Conservation (phyloP, 2,329 filamentous ascomycete species). For the Scedosporium aurantiacum region DNA sequence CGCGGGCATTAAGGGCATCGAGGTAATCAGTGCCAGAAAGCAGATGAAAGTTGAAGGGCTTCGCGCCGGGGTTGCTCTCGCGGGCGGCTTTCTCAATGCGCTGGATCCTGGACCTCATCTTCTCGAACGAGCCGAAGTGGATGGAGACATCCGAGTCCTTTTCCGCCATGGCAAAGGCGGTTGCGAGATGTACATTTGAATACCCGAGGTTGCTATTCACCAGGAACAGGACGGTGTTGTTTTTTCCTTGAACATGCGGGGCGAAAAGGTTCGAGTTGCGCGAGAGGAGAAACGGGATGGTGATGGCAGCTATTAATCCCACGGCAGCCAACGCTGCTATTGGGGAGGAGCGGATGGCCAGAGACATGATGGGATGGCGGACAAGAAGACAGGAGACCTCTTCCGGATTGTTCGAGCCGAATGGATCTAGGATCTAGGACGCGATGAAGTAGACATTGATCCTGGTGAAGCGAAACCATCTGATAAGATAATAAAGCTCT, state of each 20-base stretch:
- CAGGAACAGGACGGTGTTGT: slow-evolving; percentile 23
- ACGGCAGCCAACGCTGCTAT: no score
- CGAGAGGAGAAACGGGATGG: background rate
- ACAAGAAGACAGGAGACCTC: no score
- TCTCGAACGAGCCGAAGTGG: slow-evolving; percentile 23
- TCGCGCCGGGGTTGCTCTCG: slow-evolving; percentile 9
- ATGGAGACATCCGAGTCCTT: slow-evolving; percentile 20
- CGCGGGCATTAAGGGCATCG: slow-evolving; percentile 7
- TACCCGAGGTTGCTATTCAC: slow-evolving; percentile 21
- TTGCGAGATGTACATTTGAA: slow-evolving; percentile 25
- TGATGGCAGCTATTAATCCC: background rate
- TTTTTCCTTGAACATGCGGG: slow-evolving; percentile 10
- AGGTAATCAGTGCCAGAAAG: slow-evolving; percentile 14
- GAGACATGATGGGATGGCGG: no score
- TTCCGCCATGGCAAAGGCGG: slow-evolving; percentile 21
- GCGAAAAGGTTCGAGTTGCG: background rate
- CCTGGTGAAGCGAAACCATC: no score
- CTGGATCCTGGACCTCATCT: background rate
- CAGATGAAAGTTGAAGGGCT: slow-evolving; percentile 16
- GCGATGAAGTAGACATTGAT: no score
- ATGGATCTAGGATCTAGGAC: no score
- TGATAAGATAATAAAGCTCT: no score
- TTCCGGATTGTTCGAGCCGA: no score
- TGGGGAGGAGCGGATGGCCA: no score
- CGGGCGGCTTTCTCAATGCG: background rate